Conservation (phyloP, 345 rosid genomes). For the Cardiospermum halicacabum region DNA sequence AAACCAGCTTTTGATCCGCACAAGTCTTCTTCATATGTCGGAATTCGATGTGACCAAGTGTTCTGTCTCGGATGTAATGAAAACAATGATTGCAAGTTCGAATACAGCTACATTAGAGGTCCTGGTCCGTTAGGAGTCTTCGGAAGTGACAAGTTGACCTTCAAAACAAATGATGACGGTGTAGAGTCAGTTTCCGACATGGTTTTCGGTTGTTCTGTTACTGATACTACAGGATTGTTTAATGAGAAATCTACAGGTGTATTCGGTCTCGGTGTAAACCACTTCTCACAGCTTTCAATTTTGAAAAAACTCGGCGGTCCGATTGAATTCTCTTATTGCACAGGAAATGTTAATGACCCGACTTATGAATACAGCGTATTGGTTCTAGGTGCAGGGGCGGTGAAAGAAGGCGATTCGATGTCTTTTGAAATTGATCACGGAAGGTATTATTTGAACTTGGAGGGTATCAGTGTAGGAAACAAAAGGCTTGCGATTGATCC, state of each 20-base stretch:
- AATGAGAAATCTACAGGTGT: constrained; percentile 20
- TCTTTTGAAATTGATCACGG: constrained; percentile 11
- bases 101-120: constrained; percentile 10
- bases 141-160: constrained; percentile 19
- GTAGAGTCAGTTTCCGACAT: too few species aligned
- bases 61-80: constrained; percentile 15
- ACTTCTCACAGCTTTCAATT: neutral
- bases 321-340: constrained; percentile 39
- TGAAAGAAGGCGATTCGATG: constrained; percentile 35
- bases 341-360: constrained; percentile 23
- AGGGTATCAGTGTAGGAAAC: constrained; percentile 33
- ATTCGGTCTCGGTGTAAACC: constrained; percentile 26
- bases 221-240: constrained; percentile 26
- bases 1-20: constrained; percentile 16
- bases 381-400: constrained; percentile 19
- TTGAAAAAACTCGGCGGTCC: constrained; percentile 14
- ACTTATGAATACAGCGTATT: constrained; percentile 20
- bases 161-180: constrained; percentile 27
- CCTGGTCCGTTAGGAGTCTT: constrained; percentile 19
- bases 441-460: constrained; percentile 24
- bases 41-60: constrained; percentile 12
- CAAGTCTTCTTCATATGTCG: constrained; percentile 24
- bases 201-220: too few species aligned
- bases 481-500: constrained; percentile 24
- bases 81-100: constrained; percentile 19